Percentiles rank a stretch among this genome's conserved stretches.
Conservation (phyloP, 352 stramenopile species). For the Phytophthora pini region DNA sequence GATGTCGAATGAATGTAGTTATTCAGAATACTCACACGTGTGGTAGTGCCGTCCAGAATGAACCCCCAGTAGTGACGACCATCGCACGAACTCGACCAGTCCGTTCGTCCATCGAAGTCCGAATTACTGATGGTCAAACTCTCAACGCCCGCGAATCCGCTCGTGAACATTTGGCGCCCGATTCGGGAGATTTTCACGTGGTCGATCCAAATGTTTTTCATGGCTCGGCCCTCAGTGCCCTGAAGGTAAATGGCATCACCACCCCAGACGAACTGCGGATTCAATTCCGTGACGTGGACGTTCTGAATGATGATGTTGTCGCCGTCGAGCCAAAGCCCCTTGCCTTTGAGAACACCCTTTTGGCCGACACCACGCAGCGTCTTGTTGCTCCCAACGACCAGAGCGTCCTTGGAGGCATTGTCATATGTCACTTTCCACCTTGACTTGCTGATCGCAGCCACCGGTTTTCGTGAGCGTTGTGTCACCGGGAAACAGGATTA, state of each 20-base stretch:
- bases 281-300: slow-evolving; percentile 49
- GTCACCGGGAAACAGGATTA: slow-evolving; percentile 43
- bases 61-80: slow-evolving; percentile 56
- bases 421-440: slow-evolving; percentile 35
- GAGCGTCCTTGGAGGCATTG: slow-evolving; percentile 31
- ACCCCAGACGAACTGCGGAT: slow-evolving; percentile 45
- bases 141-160: slow-evolving; percentile 36
- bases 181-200: slow-evolving; percentile 49
- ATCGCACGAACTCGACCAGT: slow-evolving; percentile 50
- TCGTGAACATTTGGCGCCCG: slow-evolving; percentile 52
- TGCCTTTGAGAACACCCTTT: slow-evolving; percentile 28
- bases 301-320: slow-evolving; percentile 55
- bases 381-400: slow-evolving; percentile 38
- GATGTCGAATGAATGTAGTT: slow-evolving; percentile 52
- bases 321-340: slow-evolving; percentile 29
- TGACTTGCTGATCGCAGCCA: slow-evolving; percentile 40
- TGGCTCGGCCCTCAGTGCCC: slow-evolving; percentile 22
- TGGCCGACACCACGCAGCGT: slow-evolving; percentile 33
- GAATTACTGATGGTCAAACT: slow-evolving; percentile 59
- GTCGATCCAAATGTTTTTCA: slow-evolving; percentile 49
- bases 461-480: slow-evolving; percentile 51
- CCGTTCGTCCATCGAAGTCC: slow-evolving; percentile 51
- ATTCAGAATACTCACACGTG: slow-evolving; percentile 36
- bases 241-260: slow-evolving; percentile 36
- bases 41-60: slow-evolving; percentile 30